These are phyloP conservation scores for Raddia guianensis DNA, from an alignment of 176 grass and related monocot genomes.

Conservation along the genomic window DNA sequence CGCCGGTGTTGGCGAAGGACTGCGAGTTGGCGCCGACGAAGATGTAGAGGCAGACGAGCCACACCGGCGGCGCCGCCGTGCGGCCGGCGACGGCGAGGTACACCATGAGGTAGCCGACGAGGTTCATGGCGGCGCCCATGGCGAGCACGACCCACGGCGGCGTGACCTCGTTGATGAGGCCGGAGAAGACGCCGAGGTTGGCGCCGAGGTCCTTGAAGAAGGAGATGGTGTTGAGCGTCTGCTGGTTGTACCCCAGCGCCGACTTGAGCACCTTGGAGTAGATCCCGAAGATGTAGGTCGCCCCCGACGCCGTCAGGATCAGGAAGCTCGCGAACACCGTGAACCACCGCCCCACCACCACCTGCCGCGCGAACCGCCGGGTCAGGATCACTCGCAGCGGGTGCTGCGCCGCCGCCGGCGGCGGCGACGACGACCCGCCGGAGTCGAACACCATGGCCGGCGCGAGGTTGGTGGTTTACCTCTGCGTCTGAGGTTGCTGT, in stretches of 20 bases:
- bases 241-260: constrained; percentile 78
- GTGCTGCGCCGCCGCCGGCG: neutral
- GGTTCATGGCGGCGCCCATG: constrained; percentile 72
- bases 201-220: constrained; percentile 91
- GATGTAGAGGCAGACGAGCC: constrained; percentile 68
- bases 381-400: constrained; percentile 40
- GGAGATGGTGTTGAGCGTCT: constrained; percentile 76
- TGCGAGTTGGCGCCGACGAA: constrained; percentile 72
- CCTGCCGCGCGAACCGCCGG: constrained; percentile 54
- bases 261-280: constrained; percentile 68
- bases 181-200: constrained; percentile 69
- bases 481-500: neutral
- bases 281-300: constrained; percentile 81
- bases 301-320: constrained; percentile 71
- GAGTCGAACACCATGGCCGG: constrained; percentile 60
- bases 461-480: too few relatives aligned
- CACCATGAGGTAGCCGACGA: constrained; percentile 74
- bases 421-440: neutral
- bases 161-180: constrained; percentile 72
- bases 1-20: constrained; percentile 75
- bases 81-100: constrained; percentile 64
- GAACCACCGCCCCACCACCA: constrained; percentile 75
- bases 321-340: constrained; percentile 82
- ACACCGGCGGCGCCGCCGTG: constrained; percentile 24
- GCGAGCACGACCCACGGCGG: constrained; percentile 74